Percentiles rank a stretch among this genome's conserved stretches.
These are phyloP conservation scores for Haberlea rhodopensis DNA, from an alignment of 257 asterid genomes.

Conservation along the genomic window DNA sequence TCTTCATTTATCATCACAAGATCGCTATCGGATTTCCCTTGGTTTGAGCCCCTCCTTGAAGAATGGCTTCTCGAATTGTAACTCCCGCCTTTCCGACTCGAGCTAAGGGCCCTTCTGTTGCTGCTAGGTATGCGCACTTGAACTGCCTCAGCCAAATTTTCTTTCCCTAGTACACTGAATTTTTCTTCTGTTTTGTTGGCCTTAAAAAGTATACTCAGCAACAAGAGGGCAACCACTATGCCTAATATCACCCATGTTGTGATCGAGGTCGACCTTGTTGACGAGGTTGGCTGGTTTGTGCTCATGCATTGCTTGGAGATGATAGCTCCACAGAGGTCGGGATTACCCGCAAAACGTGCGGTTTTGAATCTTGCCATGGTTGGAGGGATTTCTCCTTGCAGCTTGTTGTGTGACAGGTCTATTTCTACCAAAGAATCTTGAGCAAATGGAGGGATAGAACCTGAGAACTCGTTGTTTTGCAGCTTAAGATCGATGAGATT, in stretches of 20 bases:
- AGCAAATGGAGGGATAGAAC: conserved; percentile 44
- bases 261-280: conserved; percentile 27
- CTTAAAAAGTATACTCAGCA: conserved; percentile 49
- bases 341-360: conserved; percentile 50
- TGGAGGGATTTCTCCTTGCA: conserved; percentile 73
- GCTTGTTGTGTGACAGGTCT: conserved; percentile 46
- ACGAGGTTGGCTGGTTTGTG: no score
- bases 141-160: conserved; percentile 44
- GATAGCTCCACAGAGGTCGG: conserved; percentile 51
- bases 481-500: conserved; percentile 37
- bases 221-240: conserved; percentile 47
- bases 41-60: conserved; percentile 33
- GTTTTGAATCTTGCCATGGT: conserved; percentile 47
- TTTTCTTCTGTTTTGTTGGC: conserved; percentile 42
- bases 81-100: conserved; percentile 33
- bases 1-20: conserved; percentile 68
- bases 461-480: conserved; percentile 61
- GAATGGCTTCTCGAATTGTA: conserved; percentile 28
- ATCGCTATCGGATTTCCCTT: conserved; percentile 37
- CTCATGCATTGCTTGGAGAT: conserved; percentile 40
- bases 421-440: conserved; percentile 40
- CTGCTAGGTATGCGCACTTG: conserved; percentile 42
- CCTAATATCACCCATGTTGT: conserved; percentile 59
- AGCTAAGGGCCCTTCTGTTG: conserved; percentile 29
- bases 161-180: conserved; percentile 43